Base-by-base conservation (phyloP, 345 rosid genomes). In the Ailanthus altissimus region DNA sequence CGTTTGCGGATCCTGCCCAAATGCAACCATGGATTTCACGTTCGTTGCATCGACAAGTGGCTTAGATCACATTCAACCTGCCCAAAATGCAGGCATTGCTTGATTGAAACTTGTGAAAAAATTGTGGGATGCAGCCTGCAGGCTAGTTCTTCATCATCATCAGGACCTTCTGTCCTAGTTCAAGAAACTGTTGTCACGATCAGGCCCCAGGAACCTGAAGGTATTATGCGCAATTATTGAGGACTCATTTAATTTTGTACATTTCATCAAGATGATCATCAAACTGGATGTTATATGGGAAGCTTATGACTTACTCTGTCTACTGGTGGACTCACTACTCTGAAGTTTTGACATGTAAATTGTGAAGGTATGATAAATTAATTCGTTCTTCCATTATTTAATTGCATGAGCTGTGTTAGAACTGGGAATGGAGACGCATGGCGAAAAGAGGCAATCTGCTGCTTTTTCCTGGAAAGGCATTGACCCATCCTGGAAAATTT, bases 1-100 rank as follows among this genome's bases (percentile, higher is more conserved):
- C 12, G 77, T 14, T 65, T 88, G 10, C 79, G 89, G 67, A 72
- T 91, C 36, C 85, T 91, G 43, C 92, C 92, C 0, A 87, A 83
- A 57, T 91, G 93, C 79, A 85, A 86, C 86, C 95, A 91, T 43
- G 91, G 93, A 4, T 91, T 89, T 76, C 96, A 91, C 63, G 87
- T 88, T 43, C 69, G 73, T 11, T 91, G 96, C 64, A 87, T 89
- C 25, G 93, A 88, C 73, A 83, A 80, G 74, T 91, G 97, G 92
- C 92, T 91, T 45, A 76, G 80, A 72, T 88, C 90, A 6, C 86
- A 90, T 79, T 79, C 88, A 42, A 87, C 94, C 13, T 91, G 97
- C 78, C 97, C 92, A 0, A 90, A 84, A 14, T 91, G 97, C 32
- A 84, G 97, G 80, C 83, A 87, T 47, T 81, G 85, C 76, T 75